Conservation (phyloP, 768 basidiomycete genomes). For the Saitozyma podzolica region DNA sequence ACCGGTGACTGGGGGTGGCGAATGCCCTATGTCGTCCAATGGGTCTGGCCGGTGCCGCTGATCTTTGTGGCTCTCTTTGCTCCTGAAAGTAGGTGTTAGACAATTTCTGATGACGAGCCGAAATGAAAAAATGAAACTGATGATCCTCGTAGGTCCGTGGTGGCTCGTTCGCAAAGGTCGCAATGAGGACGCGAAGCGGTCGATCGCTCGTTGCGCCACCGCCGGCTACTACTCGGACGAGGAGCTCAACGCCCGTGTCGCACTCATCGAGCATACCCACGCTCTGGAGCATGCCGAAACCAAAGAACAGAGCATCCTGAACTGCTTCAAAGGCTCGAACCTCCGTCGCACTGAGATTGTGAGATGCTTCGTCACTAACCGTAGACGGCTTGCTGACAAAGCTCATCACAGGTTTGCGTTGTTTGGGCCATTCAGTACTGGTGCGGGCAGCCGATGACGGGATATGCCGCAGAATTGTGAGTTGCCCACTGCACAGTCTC, state of each 20-base stretch:
- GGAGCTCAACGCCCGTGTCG: conserved; percentile 44
- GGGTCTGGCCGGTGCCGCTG: conserved; percentile 32
- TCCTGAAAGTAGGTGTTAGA: conserved; percentile 25
- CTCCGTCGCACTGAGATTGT: conserved; percentile 44
- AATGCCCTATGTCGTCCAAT: conserved; percentile 24
- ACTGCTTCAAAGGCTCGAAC: conserved; percentile 53
- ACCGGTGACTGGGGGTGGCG: conserved; percentile 25
- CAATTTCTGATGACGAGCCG: conserved; percentile 11
- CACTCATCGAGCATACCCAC: conserved; percentile 52
- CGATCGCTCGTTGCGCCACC: conserved; percentile 15
- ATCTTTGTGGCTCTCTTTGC: conserved; percentile 26
- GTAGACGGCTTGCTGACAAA: background rate
- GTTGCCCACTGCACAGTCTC: conserved; percentile 1
- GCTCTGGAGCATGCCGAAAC: conserved; percentile 46
- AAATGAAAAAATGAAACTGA: too few relatives aligned
- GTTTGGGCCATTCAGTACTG: conserved; percentile 38
- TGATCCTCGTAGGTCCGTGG: conserved; percentile 39
- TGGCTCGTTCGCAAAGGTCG: conserved; percentile 39
- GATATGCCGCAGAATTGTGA: conserved; percentile 28
- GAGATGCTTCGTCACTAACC: conserved; percentile 21
- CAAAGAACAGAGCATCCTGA: conserved; percentile 45
- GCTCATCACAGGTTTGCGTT: conserved; percentile 13
- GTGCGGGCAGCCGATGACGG: conserved; percentile 21
- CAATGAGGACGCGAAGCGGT: conserved; percentile 28
- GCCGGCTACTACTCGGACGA: conserved; percentile 23